Evolutionary conservation across 2,329 filamentous ascomycete genomes (phyloP), one percentile per base, ranked within the genome.

Genomic region (Ampelomyces quisqualis): DNA sequence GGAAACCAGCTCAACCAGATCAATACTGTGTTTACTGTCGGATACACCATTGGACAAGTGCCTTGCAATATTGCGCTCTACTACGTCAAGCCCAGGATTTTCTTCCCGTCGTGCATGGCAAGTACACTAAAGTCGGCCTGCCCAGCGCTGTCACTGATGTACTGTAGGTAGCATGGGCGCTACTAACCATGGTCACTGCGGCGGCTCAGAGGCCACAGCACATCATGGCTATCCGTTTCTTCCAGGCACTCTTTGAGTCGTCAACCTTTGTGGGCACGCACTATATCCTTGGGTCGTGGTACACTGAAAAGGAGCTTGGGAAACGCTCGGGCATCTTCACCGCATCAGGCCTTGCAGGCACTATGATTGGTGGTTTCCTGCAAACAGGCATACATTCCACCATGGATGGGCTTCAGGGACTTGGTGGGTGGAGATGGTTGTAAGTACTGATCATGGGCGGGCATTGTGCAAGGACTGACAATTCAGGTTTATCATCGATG

Each of bases 31-130:
- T 64, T 66, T 27, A 65, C 55, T 4, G 60, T 60, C 17, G 67
- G 72, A 38, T 73, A 74, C 43, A 67, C 73, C 0, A 60, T 84
- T 3, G 81, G 81, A 1, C 80, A 85, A 58, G 58, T 65, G 0
- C 62, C 62, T 7, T 64, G 60, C 30, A 65, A 64, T 35, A 59
- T 65, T 10, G 79, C 79, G 2, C 71, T 86, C 2, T 78, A 84
- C 60, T 81, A 83, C 51, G 58, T 86, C 45, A 75, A 75, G 34
- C 82, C 82, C 2, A 73, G 81, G n/a, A 71, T 79, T 46, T 85
- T 79, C 70, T 83, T 83, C 54, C 82, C 81, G 0, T 54, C 70
- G 19, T 83, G 82, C 74, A 82, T 84, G 76, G 41, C 83, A 14
- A 56, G 47, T 42, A n/a, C 18, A 15, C 10, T 8, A 11, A 19